A percentile compares a stretch with the other conserved stretches of the same genome.
These are phyloP conservation scores for Phaeodactylum tricornutum DNA, from an alignment of 108 stramenopile species.

Conservation along the genomic window DNA sequence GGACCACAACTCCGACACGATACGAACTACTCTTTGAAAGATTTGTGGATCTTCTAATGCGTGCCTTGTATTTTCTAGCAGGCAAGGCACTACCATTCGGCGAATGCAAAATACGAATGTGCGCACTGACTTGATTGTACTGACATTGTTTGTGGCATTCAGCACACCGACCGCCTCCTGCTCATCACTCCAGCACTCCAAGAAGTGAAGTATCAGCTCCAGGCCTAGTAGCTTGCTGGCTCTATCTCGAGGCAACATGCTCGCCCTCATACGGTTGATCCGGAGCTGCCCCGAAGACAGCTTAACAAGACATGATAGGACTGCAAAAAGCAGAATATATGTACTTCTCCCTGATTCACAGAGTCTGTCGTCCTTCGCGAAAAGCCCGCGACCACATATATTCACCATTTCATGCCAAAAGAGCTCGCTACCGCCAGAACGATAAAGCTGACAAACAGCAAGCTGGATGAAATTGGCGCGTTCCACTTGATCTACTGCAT, in stretches of 20 bases:
- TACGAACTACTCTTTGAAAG: constrained; percentile 51
- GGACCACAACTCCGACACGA: constrained; percentile 65
- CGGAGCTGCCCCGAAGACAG: constrained; percentile 56
- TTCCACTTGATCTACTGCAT: constrained; percentile 45
- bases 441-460: constrained; percentile 72
- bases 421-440: constrained; percentile 78
- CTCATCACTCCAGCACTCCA: constrained; percentile 31
- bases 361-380: constrained; percentile 33
- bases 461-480: constrained; percentile 67
- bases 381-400: constrained; percentile 57
- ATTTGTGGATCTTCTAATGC: constrained; percentile 62
- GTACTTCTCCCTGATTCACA: constrained; percentile 18
- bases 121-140: constrained; percentile 12
- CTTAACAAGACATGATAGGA: constrained; percentile 68
- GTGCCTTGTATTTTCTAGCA: constrained; percentile 62
- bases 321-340: constrained; percentile 51
- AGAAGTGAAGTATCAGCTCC: constrained; percentile 59
- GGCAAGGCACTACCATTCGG: constrained; percentile 74
- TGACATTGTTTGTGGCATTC: background rate
- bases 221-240: constrained; percentile 72
- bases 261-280: too few species aligned
- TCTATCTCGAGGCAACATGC: constrained; percentile 56
- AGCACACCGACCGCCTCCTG: constrained; percentile 4
- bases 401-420: constrained; percentile 88
- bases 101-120: constrained; percentile 72